phyloP scores from a whole-genome alignment of 2,329 filamentous ascomycete species.

The Bertia moriformis region DNA sequence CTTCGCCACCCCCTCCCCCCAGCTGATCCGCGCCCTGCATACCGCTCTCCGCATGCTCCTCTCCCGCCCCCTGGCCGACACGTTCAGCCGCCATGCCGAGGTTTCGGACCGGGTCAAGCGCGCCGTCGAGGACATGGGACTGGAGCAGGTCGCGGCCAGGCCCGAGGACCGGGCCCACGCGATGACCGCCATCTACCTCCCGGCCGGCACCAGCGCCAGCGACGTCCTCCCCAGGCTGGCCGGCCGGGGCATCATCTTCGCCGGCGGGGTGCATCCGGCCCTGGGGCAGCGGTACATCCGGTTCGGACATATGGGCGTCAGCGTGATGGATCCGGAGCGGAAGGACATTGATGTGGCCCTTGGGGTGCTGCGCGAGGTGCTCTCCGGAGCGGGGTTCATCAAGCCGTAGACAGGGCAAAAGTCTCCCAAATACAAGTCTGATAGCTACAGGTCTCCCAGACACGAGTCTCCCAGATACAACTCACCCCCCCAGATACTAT shows the following conservation, averaged over 20 bases:
- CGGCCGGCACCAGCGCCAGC: constrained; percentile 65
- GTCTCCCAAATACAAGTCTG: too few species aligned
- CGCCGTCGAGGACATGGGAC: constrained; percentile 62
- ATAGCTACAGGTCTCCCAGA: too few species aligned
- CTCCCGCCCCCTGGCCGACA: constrained; percentile 62
- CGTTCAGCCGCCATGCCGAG: constrained; percentile 68
- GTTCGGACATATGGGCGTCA: constrained; percentile 96
- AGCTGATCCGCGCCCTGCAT: constrained; percentile 84
- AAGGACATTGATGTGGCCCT: constrained; percentile 76
- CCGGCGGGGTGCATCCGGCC: constrained; percentile 89
- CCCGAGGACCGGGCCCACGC: constrained; percentile 86
- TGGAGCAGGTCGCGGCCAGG: constrained; percentile 74
- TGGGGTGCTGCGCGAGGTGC: too few species aligned
- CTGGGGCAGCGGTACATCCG: constrained; percentile 87
- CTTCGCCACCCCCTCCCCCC: constrained; percentile 91
- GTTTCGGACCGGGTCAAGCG: constrained; percentile 79
- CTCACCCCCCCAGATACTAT: too few species aligned
- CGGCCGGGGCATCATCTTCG: constrained; percentile 83
- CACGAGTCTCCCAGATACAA: too few species aligned
- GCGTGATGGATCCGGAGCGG: constrained; percentile 65
- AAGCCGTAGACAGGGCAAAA: too few species aligned
- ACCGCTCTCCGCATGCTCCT: constrained; percentile 78
- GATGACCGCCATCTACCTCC: constrained; percentile 95
- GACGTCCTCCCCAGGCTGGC: constrained; percentile 74
- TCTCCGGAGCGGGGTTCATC: too few species aligned